Percentiles rank a stretch among this genome's conserved stretches.
phyloP scores from a whole-genome alignment of 2,329 filamentous ascomycete genomes.

The Volutella citrinella region DNA sequence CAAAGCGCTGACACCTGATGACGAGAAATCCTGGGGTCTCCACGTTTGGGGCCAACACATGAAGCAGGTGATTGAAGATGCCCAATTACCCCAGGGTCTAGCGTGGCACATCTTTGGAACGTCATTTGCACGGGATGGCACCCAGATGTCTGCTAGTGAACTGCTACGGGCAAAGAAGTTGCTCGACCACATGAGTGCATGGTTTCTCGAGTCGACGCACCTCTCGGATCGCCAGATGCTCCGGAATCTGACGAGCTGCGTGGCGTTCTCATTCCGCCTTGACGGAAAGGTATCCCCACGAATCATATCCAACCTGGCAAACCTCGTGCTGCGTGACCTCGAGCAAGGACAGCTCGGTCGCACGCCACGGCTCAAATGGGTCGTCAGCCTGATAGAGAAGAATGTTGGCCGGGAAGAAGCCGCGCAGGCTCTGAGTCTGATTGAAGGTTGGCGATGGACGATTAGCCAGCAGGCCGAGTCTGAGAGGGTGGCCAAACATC shows the following conservation, averaged over 20 bases:
- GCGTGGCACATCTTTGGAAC: constrained; percentile 29
- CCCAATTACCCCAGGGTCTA: constrained; percentile 15
- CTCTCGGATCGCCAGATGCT: constrained; percentile 29
- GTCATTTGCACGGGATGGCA: not conserved
- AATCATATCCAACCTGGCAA: constrained; percentile 25
- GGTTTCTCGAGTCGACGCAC: constrained; percentile 26
- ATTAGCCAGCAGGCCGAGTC: no score
- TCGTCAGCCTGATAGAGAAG: constrained; percentile 22
- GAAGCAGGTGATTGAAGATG: constrained; percentile 32
- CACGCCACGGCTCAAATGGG: constrained; percentile 27
- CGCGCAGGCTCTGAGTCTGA: constrained; percentile 7
- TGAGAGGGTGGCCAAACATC: no score
- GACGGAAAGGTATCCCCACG: constrained; percentile 20
- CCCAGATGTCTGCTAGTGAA: not conserved
- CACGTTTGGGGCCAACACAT: constrained; percentile 30
- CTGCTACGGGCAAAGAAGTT: constrained; percentile 17
- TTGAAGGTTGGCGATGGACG: constrained; percentile 21
- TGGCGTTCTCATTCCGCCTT: constrained; percentile 22
- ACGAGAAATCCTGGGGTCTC: constrained; percentile 30
- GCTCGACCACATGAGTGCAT: constrained; percentile 27
- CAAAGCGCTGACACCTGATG: not conserved
- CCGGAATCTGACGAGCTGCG: constrained; percentile 27
- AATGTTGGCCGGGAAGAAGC: constrained; percentile 17
- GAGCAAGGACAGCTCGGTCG: constrained; percentile 31
- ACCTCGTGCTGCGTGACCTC: constrained; percentile 31